A percentile compares a stretch with the other conserved stretches of the same genome.
These are phyloP conservation scores for Cryptococcus jaspeensis DNA, from an alignment of 1,284 basidiomycete genomes.

Conservation along the genomic window DNA sequence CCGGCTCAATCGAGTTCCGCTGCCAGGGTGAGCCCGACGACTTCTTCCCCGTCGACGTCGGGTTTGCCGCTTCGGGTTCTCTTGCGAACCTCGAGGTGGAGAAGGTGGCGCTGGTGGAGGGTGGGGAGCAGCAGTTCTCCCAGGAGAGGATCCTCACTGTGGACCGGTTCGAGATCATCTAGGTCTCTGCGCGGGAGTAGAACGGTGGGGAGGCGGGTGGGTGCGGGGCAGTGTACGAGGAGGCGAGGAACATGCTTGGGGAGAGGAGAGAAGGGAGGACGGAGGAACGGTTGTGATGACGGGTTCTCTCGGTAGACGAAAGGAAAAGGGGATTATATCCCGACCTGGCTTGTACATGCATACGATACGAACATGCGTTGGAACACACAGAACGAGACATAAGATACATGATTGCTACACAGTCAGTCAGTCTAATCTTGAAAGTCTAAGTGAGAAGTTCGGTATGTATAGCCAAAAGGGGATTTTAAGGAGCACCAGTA, in stretches of 20 bases:
- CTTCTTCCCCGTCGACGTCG: slow-evolving; percentile 90
- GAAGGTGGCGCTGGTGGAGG: slow-evolving; percentile 60
- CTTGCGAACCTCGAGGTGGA: slow-evolving; percentile 67
- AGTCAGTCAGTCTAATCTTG: no score
- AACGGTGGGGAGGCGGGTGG: neutral
- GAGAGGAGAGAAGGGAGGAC: neutral
- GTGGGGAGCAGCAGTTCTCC: slow-evolving; percentile 66
- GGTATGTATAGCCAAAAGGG: no score
- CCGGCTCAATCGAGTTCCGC: slow-evolving; percentile 84
- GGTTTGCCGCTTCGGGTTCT: slow-evolving; percentile 76
- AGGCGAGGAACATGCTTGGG: neutral
- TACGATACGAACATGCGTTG: slow-evolving; percentile 7
- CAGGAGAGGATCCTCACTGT: slow-evolving; percentile 70
- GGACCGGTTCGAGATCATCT: slow-evolving; percentile 64
- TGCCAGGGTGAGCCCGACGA: slow-evolving; percentile 75
- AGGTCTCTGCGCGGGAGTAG: slow-evolving; percentile 20
- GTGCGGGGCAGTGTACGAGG: neutral
- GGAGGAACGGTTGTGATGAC: neutral
- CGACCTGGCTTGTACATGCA: slow-evolving; percentile 7
- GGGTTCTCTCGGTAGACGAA: neutral
- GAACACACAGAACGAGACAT: no score
- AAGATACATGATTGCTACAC: no score
- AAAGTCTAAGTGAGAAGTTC: no score
- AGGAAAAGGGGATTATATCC: neutral
- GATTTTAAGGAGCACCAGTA: no score